Evolutionary conservation across 306 rosid genomes (phyloP), one percentile per base, ranked within the genome.

Genomic region (Casuarina glauca): DNA sequence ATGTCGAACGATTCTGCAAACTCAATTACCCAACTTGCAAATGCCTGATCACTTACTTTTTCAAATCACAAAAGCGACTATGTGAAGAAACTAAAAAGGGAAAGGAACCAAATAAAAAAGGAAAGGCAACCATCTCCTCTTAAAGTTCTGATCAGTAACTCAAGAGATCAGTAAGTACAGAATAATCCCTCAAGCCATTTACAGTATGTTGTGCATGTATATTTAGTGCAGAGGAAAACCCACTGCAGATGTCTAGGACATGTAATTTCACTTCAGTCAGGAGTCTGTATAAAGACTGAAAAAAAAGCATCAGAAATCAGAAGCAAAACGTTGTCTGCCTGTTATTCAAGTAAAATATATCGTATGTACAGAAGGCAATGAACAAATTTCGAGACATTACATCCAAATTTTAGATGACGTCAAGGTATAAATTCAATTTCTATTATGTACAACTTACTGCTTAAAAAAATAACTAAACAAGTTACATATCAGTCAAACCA

Each of bases 371-470:
- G 48, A 10, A 32, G 49, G 20, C 11, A 66, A 82, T 82, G 63
- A 55, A 72, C 7, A 70, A 2, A 71, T 71, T 55, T 48, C 50
- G 42, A 36, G 55, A 67, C 74, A 38, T 60, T 50, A 57, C 32
- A 52, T 67, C 57, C 74, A 84, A 78, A 72, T 76, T 70, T 26
- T 60, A 15, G 55, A 61, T 6, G 55, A 44, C 68, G 80, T 73
- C 32, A 61, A 13, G 81, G 71, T 74, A 50, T 71, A 36, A 38
- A 46, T 36, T 72, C 45, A 75, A 79, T 63, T 76, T 78, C 80
- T 48, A 75, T 81, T 78, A 79, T 78, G 50, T 84, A 75, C 67
- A 83, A 51, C 69, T 74, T 68, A n/a, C 78, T 74, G 60, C 19
- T 54, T 0, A 26, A 26, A 26, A 79, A 49, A 83, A 75, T 62